Evolutionary conservation across 2,329 filamentous ascomycete genomes (phyloP).

Genomic region (Microascus cirrosus): DNA sequence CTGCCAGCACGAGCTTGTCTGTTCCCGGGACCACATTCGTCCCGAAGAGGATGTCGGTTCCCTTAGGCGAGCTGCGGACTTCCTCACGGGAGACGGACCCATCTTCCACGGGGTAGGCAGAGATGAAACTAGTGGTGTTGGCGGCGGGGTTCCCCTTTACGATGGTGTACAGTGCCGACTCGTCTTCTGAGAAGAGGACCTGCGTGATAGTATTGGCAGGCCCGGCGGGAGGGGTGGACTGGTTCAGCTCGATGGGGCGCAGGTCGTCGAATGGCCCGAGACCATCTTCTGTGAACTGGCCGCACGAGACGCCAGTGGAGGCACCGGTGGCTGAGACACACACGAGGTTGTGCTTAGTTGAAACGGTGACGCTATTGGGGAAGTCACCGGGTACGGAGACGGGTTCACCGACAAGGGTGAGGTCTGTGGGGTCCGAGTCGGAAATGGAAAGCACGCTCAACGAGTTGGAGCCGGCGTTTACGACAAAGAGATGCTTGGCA

Average conservation of each 20-base stretch:
- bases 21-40: conserved; percentile 31
- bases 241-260: conserved; percentile 35
- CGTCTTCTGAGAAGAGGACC: conserved; percentile 45
- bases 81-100: neutral
- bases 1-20: conserved; percentile 38
- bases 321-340: conserved; percentile 35
- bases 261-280: conserved; percentile 31
- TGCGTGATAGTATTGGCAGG: conserved; percentile 50
- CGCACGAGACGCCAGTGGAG: conserved; percentile 32
- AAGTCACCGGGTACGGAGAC: conserved; percentile 36
- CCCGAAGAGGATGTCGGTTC: conserved; percentile 49
- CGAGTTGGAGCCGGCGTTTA: conserved; percentile 42
- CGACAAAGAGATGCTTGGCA: conserved; percentile 37
- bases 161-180: conserved; percentile 37
- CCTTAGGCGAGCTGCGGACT: conserved; percentile 22
- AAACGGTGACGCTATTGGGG: conserved; percentile 38
- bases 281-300: conserved; percentile 22
- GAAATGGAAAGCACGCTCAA: conserved; percentile 36
- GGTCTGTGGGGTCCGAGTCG: conserved; percentile 25
- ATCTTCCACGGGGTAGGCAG: conserved; percentile 31
- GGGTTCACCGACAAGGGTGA: conserved; percentile 30
- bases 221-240: conserved; percentile 46
- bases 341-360: conserved; percentile 25
- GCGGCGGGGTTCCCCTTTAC: conserved; percentile 47
- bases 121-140: conserved; percentile 47